These are phyloP conservation scores for Sistotremastrum niveocremeum DNA, from an alignment of 768 basidiomycete species.

Conservation along the genomic window DNA sequence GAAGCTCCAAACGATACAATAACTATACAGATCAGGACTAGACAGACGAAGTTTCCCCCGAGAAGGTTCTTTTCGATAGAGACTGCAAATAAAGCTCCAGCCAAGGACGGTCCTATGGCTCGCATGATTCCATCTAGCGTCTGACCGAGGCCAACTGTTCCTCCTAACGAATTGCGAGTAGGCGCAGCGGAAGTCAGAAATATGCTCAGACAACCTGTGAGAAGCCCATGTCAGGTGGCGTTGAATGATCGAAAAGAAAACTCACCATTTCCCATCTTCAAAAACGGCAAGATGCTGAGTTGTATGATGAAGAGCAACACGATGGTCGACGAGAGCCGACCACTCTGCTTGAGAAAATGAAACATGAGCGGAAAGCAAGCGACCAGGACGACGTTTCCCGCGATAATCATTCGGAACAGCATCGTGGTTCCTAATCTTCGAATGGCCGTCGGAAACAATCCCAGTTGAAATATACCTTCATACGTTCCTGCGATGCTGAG, in stretches of 20 bases:
- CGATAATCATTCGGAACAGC: slow-evolving; percentile 40
- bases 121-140: slow-evolving; percentile 29
- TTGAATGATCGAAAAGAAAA: not conserved
- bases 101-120: slow-evolving; percentile 13
- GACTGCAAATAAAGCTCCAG: slow-evolving; percentile 27
- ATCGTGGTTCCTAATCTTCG: slow-evolving; percentile 50
- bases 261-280: slow-evolving; percentile 48
- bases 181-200: slow-evolving; percentile 55
- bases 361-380: slow-evolving; percentile 32
- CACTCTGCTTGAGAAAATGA: slow-evolving; percentile 12
- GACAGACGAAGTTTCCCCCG: slow-evolving; percentile 32
- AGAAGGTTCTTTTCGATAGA: slow-evolving; percentile 36
- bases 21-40: slow-evolving; percentile 4
- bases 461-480: slow-evolving; percentile 35
- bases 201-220: slow-evolving; percentile 53
- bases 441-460: slow-evolving; percentile 51
- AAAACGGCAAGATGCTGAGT: slow-evolving; percentile 28
- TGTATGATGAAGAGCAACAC: slow-evolving; percentile 33
- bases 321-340: slow-evolving; percentile 20
- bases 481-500: slow-evolving; percentile 22
- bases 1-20: no score
- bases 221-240: not conserved
- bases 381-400: slow-evolving; percentile 21
- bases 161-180: slow-evolving; percentile 46
- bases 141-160: slow-evolving; percentile 56